These are phyloP conservation scores for Neonectria neomacrospora DNA, from an alignment of 2,329 filamentous ascomycete genomes.

Conservation along the genomic window DNA sequence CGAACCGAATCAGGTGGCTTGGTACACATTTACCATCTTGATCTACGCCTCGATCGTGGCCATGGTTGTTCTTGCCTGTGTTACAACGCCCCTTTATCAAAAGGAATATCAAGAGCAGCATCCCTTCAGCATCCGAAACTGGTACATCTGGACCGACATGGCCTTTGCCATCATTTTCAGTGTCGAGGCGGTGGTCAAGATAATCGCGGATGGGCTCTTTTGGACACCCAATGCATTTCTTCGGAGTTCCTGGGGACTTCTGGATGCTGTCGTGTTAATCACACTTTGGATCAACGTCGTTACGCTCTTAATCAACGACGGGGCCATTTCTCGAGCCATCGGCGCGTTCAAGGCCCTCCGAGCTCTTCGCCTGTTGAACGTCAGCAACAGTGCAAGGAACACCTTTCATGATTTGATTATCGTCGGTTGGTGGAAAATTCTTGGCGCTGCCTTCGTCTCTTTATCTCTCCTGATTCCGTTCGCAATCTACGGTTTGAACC, in stretches of 20 bases:
- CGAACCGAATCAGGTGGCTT: slow-evolving; percentile 86
- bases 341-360: slow-evolving; percentile 97
- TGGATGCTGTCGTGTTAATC: slow-evolving; percentile 89
- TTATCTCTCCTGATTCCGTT: slow-evolving; percentile 95
- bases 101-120: slow-evolving; percentile 80
- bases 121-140: slow-evolving; percentile 73
- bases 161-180: slow-evolving; percentile 90
- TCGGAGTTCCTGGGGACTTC: slow-evolving; percentile 95
- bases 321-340: slow-evolving; percentile 86
- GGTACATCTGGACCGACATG: slow-evolving; percentile 96
- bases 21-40: slow-evolving; percentile 93
- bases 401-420: slow-evolving; percentile 98
- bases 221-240: slow-evolving; percentile 98
- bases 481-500: slow-evolving; percentile 92
- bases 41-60: slow-evolving; percentile 94
- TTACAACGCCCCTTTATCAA: slow-evolving; percentile 95
- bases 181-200: slow-evolving; percentile 87
- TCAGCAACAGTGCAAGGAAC: slow-evolving; percentile 93
- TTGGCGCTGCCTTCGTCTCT: slow-evolving; percentile 92
- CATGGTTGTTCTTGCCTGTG: slow-evolving; percentile 96
- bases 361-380: slow-evolving; percentile 89
- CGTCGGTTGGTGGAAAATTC: slow-evolving; percentile 91
- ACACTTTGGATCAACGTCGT: slow-evolving; percentile 96
- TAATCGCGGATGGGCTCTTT: slow-evolving; percentile 93
- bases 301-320: slow-evolving; percentile 83